phyloP scores from a whole-genome alignment of 2,329 filamentous ascomycete species.

The Dactylonectria estremocensis region DNA sequence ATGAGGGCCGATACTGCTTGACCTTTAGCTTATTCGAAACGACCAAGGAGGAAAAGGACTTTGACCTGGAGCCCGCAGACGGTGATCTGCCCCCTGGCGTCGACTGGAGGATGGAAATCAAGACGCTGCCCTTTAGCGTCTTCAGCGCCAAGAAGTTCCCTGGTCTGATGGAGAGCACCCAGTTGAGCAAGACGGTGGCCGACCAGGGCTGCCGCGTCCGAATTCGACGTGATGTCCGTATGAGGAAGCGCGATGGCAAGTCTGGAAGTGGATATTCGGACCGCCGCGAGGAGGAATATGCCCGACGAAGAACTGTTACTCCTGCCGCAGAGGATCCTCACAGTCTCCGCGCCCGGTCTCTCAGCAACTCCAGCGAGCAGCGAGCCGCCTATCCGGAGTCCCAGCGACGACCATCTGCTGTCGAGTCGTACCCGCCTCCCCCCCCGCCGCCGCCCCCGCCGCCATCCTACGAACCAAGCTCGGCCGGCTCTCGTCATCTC shows the following conservation, averaged over 20 bases:
- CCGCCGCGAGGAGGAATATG: constrained; percentile 77
- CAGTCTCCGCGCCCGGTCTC: constrained; percentile 68
- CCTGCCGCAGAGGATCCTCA: constrained; percentile 53
- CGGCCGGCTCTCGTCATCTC: constrained; percentile 51
- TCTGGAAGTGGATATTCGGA: constrained; percentile 61
- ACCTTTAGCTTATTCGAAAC: constrained; percentile 96
- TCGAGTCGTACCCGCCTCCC: constrained; percentile 60
- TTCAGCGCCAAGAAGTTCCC: constrained; percentile 99
- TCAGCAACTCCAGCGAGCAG: constrained; percentile 72
- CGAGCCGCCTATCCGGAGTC: constrained; percentile 60
- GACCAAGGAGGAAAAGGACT: constrained; percentile 87
- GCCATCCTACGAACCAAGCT: constrained; percentile 52
- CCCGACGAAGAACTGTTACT: constrained; percentile 55
- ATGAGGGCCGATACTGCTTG: constrained; percentile 93
- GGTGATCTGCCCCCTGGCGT: constrained; percentile 70
- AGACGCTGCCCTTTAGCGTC: constrained; percentile 88
- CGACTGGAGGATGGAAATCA: constrained; percentile 90
- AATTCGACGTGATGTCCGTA: constrained; percentile 93
- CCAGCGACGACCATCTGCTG: constrained; percentile 64
- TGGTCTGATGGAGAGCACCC: constrained; percentile 90
- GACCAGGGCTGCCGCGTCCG: constrained; percentile 98
- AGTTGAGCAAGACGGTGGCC: constrained; percentile 89
- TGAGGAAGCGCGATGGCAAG: constrained; percentile 87
- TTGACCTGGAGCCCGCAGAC: constrained; percentile 69
- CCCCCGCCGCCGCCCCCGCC: constrained; percentile 57